Evolutionary conservation across 805 yeast species (phyloP), one percentile per base, ranked within the genome.

Genomic region (Kluyveromyces starmeri): DNA sequence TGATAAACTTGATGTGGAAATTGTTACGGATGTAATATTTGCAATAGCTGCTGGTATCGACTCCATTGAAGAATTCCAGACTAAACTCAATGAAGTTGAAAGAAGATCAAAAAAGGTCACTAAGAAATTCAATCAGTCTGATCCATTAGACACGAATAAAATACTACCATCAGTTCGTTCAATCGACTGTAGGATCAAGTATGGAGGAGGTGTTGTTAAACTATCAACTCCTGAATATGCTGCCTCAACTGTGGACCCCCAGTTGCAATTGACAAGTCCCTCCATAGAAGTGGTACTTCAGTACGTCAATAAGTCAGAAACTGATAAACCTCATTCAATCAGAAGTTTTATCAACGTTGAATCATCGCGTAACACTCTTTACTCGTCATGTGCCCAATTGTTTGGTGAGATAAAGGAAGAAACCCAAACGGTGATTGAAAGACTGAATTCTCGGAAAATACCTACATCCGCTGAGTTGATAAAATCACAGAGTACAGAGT

Each of bases 371-470:
- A 92, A 92, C 48, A 68, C 68, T 0, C 47, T 92, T 3, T 70
- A 71, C 37, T 73, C 95, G 0, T 62, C 75, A 0, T 84, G 94
- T 55, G 85, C 85, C 22, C 95, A 95, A 0, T 78, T 83, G 4
- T 48, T 85, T 3, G 53, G 65, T 27, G 92, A 80, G 36, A 62
- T 85, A 34, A 59, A 68, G 10, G 59, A 64, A 11, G 68, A 76
- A 9, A 42, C 71, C 23, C 70, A 72, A 43, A 53, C 58, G 8
- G 63, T 75, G 52, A 64, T 80, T 54, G 60, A 59, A 8, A 48
- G 47, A 3, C 46, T 48, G 26, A 47, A 45, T 21, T 37, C 50
- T 2, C 36, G 37, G 10, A 18, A 41, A 3, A 27, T 24, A 27
- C 30, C 14, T 27, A 37, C 7, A 15, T 22, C 24, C 38, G 32